Conservation (phyloP, 257 asterid genomes). For the Cinchona pubescens region DNA sequence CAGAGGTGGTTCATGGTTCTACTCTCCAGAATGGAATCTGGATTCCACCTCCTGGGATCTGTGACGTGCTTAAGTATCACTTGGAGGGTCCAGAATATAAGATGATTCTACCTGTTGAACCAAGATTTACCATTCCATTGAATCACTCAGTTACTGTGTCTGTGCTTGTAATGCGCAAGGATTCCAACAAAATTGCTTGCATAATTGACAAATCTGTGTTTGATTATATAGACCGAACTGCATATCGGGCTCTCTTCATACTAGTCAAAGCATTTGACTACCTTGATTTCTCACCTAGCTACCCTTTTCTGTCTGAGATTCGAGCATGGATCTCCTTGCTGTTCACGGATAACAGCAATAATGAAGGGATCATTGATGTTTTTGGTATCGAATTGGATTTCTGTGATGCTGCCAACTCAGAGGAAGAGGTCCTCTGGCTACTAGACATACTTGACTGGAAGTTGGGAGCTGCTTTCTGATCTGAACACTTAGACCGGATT, state of each 20-base stretch:
- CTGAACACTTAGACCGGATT: slow-evolving; percentile 8
- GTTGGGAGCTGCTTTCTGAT: slow-evolving; percentile 21
- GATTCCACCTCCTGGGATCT: slow-evolving; percentile 72
- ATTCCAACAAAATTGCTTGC: slow-evolving; percentile 70
- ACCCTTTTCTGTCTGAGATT: slow-evolving; percentile 78
- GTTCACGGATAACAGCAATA: slow-evolving; percentile 65
- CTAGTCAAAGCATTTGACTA: slow-evolving; percentile 91
- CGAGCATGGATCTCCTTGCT: slow-evolving; percentile 98
- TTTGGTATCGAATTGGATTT: slow-evolving; percentile 93
- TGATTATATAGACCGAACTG: slow-evolving; percentile 86
- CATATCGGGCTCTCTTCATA: slow-evolving; percentile 77
- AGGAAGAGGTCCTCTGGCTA: slow-evolving; percentile 81
- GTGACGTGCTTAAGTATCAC: slow-evolving; percentile 67
- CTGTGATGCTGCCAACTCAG: slow-evolving; percentile 82
- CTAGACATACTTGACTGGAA: slow-evolving; percentile 99
- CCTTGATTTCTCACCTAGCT: slow-evolving; percentile 84
- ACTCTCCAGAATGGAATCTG: slow-evolving; percentile 60
- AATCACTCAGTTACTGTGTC: slow-evolving; percentile 74
- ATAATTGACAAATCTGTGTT: slow-evolving; percentile 69
- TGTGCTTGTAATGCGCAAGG: slow-evolving; percentile 72
- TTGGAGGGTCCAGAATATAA: slow-evolving; percentile 74
- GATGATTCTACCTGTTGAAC: slow-evolving; percentile 83
- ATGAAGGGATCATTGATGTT: slow-evolving; percentile 70
- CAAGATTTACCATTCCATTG: slow-evolving; percentile 72
- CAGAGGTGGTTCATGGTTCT: slow-evolving; percentile 86